Conservation (phyloP, 768 basidiomycete genomes). For the Mrakia blollopis region DNA sequence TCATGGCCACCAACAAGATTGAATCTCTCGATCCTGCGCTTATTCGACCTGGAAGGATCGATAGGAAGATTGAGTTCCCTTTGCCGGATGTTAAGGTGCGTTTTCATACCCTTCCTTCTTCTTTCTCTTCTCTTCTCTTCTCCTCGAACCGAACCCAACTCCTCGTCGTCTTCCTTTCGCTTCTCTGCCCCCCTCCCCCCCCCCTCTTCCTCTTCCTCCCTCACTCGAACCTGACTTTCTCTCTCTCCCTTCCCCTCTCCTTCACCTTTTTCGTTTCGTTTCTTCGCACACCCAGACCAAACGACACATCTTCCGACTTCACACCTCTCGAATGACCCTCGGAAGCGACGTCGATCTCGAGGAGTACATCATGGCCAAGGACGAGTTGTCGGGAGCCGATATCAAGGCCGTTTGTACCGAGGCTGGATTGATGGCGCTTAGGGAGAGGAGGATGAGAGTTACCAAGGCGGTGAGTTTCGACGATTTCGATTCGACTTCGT, state of each 20-base stretch:
- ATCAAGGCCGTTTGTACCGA: conserved; percentile 99
- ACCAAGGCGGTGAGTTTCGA: conserved; percentile 26
- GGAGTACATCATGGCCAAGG: conserved; percentile 91
- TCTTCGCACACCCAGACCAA: conserved; percentile 90
- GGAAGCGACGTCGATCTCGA: conserved; percentile 55
- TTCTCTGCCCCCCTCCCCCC: neutral
- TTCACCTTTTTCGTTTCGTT: neutral
- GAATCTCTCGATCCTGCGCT: conserved; percentile 96
- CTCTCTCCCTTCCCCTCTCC: neutral
- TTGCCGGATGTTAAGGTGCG: conserved; percentile 72
- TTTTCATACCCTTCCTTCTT: neutral
- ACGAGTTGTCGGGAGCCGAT: conserved; percentile 93
- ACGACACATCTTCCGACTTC: conserved; percentile 89
- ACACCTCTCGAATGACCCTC: conserved; percentile 92
- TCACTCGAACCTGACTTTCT: neutral
- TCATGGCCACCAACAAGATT: conserved; percentile 99
- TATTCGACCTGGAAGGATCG: conserved; percentile 96
- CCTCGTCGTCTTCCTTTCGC: too few species aligned
- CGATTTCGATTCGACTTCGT: neutral
- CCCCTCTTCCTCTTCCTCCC: neutral
- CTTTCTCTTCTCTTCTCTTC: neutral
- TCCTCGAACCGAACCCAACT: too few species aligned
- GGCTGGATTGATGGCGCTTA: conserved; percentile 88
- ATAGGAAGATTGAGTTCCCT: conserved; percentile 97
- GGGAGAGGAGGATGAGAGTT: conserved; percentile 82